Percentiles rank a stretch among this genome's conserved stretches.
Evolutionary conservation across 257 asterid species (phyloP).

Genomic region (Pogostemon cablin): DNA sequence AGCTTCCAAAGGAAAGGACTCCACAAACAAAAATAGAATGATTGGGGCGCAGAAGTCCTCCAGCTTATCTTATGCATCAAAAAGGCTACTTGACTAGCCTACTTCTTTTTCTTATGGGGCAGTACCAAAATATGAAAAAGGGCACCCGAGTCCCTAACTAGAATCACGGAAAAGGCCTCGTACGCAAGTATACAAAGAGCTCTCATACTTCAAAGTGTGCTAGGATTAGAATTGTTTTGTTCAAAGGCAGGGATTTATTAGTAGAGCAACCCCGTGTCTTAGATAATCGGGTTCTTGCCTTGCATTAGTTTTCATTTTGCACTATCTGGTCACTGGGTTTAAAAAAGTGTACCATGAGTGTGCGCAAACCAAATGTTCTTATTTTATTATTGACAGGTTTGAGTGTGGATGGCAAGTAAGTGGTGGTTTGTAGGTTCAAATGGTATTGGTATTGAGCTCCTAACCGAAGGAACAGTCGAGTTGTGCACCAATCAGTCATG

Average conservation of each 20-base stretch:
- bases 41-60: neutral
- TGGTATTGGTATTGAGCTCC: too few species aligned
- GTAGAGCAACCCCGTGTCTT: too few species aligned
- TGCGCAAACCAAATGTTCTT: too few species aligned
- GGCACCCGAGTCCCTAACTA: neutral
- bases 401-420: too few species aligned
- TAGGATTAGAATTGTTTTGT: neutral
- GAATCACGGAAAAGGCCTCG: neutral
- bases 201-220: too few species aligned
- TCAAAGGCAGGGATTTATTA: neutral
- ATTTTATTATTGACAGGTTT: too few species aligned
- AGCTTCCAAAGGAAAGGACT: too few species aligned
- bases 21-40: neutral
- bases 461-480: too few species aligned
- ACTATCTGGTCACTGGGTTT: neutral
- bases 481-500: too few species aligned
- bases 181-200: neutral
- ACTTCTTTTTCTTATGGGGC: neutral
- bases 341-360: too few species aligned
- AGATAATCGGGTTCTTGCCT: neutral
- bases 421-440: too few species aligned
- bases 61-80: neutral
- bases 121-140: too few species aligned
- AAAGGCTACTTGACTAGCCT: constrained; percentile 1
- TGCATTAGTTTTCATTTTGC: neutral